These are phyloP conservation scores for Trichosporon coremiiforme DNA, from an alignment of 1,284 basidiomycete genomes.

Conservation along the genomic window DNA sequence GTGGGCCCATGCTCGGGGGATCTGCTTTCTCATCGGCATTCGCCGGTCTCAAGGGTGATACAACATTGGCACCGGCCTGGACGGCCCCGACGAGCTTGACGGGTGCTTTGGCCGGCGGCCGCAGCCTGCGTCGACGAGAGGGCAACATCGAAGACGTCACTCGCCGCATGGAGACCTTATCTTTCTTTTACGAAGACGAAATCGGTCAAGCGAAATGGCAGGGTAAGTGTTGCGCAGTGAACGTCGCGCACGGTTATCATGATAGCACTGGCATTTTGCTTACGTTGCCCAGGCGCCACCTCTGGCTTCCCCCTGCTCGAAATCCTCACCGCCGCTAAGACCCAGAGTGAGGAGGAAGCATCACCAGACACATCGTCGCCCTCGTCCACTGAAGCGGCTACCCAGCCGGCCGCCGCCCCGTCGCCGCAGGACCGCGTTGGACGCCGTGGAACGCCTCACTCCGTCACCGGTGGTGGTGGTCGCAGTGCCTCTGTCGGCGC, in stretches of 20 bases:
- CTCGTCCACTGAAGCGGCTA: constrained; percentile 24
- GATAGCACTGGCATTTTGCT: constrained; percentile 18
- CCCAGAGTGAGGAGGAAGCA: constrained; percentile 26
- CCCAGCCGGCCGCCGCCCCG: not conserved
- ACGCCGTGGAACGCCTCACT: constrained; percentile 19
- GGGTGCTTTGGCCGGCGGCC: constrained; percentile 28
- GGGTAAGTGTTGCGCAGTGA: constrained; percentile 41
- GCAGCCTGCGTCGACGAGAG: constrained; percentile 31
- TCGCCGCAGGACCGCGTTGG: constrained; percentile 19
- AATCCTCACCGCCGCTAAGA: constrained; percentile 66
- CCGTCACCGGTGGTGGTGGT: not conserved
- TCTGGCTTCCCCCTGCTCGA: constrained; percentile 84
- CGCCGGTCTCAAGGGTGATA: constrained; percentile 25
- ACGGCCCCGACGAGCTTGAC: constrained; percentile 14
- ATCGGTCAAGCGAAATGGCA: constrained; percentile 58
- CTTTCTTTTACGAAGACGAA: constrained; percentile 58
- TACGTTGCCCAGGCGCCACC: constrained; percentile 65
- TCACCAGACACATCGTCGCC: constrained; percentile 31
- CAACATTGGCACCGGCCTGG: constrained; percentile 19
- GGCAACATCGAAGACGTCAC: constrained; percentile 45
- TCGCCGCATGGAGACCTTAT: constrained; percentile 52
- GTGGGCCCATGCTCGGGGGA: constrained; percentile 18
- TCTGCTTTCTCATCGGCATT: constrained; percentile 20
- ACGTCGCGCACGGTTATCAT: not conserved
- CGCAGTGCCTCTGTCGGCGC: constrained; percentile 27